A percentile compares a stretch with the other conserved stretches of the same genome.
Evolutionary conservation across 768 basidiomycete species (phyloP).

Genomic region (Macrolepiota dolichaula): DNA sequence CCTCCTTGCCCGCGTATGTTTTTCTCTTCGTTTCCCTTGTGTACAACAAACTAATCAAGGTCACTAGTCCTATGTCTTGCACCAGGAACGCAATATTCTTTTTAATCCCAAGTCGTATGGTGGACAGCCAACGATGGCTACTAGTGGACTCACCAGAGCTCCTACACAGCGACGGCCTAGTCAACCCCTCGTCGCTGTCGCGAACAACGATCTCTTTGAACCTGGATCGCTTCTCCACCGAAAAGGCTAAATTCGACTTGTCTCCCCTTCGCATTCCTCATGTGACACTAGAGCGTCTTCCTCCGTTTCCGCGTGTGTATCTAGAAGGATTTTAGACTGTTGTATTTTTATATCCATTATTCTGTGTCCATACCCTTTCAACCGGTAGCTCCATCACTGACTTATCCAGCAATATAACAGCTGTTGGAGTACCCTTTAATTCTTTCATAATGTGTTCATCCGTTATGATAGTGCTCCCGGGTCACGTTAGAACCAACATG

Average conservation of each 20-base stretch:
- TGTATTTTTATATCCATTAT: slow-evolving; percentile 9
- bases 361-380: background rate
- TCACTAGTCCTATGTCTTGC: slow-evolving; percentile 72
- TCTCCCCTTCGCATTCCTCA: slow-evolving; percentile 12
- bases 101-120: slow-evolving; percentile 39
- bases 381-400: background rate
- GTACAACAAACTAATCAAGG: slow-evolving; percentile 14
- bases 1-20: slow-evolving; percentile 75
- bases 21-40: background rate
- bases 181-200: slow-evolving; percentile 39
- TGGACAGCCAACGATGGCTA: slow-evolving; percentile 18
- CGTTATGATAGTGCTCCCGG: background rate
- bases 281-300: background rate
- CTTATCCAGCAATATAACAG: background rate
- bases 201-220: slow-evolving; percentile 52
- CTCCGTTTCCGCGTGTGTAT: background rate
- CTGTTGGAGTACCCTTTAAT: background rate
- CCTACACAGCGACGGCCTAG: slow-evolving; percentile 29
- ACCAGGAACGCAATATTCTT: slow-evolving; percentile 74
- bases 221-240: slow-evolving; percentile 73
- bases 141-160: slow-evolving; percentile 32
- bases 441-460: background rate
- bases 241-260: slow-evolving; percentile 22
- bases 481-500: background rate
- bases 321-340: background rate